Percentiles rank a stretch among this genome's conserved stretches.
phyloP scores from a whole-genome alignment of 805 yeast genomes.

The Metschnikowia amazonensis region DNA sequence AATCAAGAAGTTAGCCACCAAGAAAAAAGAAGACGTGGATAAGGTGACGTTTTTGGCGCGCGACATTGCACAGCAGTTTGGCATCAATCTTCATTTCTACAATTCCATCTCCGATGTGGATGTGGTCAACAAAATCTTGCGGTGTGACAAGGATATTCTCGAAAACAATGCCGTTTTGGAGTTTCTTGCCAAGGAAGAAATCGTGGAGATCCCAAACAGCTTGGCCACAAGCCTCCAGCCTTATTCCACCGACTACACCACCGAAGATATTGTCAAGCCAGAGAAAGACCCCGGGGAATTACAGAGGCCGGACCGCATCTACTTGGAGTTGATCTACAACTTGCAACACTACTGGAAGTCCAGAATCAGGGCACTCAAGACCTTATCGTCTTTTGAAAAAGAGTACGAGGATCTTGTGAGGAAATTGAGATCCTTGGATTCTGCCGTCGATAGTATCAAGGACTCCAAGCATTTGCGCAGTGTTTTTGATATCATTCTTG shows the following conservation, averaged over 20 bases:
- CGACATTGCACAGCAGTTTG: constrained; percentile 89
- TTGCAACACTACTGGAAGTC: constrained; percentile 89
- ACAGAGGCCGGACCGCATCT: constrained; percentile 83
- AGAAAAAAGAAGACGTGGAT: constrained; percentile 41
- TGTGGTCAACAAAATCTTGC: constrained; percentile 65
- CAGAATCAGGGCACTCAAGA: constrained; percentile 76
- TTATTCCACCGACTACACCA: constrained; percentile 66
- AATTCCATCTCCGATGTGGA: constrained; percentile 58
- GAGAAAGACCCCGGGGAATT: constrained; percentile 72
- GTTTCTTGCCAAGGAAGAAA: constrained; percentile 71
- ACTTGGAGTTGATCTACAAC: constrained; percentile 76
- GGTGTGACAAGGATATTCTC: constrained; percentile 71
- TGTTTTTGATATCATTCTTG: constrained; percentile 62
- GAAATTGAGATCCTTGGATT: constrained; percentile 63
- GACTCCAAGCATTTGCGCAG: constrained; percentile 52
- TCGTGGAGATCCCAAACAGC: constrained; percentile 70
- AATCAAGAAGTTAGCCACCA: constrained; percentile 40
- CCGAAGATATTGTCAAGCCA: constrained; percentile 31
- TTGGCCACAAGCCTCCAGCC: constrained; percentile 73
- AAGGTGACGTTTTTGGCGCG: constrained; percentile 58
- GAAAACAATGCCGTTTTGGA: constrained; percentile 74
- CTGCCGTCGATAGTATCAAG: constrained; percentile 51
- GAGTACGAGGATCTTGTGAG: constrained; percentile 70
- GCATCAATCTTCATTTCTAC: constrained; percentile 84
- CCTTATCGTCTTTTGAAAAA: constrained; percentile 66